phyloP scores from a whole-genome alignment of 352 stramenopile genomes.

The Phytophthora vignae region DNA sequence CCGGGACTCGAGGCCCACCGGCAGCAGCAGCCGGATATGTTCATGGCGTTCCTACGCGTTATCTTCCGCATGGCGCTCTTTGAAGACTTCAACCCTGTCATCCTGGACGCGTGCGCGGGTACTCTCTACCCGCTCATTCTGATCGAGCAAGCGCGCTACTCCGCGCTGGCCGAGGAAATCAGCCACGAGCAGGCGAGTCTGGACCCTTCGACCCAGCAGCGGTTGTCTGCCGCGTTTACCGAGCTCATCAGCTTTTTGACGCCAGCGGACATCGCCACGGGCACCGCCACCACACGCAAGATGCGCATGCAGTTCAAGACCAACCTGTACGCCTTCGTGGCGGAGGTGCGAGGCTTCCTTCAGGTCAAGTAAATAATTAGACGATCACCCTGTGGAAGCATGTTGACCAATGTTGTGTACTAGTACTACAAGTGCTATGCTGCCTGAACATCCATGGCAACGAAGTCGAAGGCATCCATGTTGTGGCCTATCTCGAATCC shows the following conservation, averaged over 20 bases:
- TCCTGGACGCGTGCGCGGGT: conserved; percentile 74
- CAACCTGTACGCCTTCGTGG: conserved; percentile 85
- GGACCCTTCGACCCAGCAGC: conserved; percentile 56
- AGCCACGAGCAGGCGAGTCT: conserved; percentile 53
- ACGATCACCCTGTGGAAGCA: conserved; percentile 8
- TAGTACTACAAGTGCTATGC: too few relatives aligned
- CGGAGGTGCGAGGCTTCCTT: conserved; percentile 83
- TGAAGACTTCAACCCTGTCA: conserved; percentile 78
- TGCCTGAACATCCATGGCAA: conserved; percentile 21
- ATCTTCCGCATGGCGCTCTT: conserved; percentile 86
- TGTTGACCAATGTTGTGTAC: conserved; percentile 4
- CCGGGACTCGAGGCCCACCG: conserved; percentile 58
- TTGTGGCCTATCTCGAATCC: conserved; percentile 9
- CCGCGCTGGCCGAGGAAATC: conserved; percentile 70
- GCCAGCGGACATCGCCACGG: conserved; percentile 67
- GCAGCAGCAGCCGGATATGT: conserved; percentile 62
- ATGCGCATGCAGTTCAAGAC: conserved; percentile 81
- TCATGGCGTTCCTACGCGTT: conserved; percentile 76
- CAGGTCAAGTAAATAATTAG: conserved; percentile 72
- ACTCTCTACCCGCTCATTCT: conserved; percentile 86
- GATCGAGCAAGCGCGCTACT: conserved; percentile 79
- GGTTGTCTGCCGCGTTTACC: conserved; percentile 66
- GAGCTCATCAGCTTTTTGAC: conserved; percentile 75
- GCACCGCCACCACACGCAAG: conserved; percentile 68
- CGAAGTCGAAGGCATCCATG: conserved; percentile 50